These are phyloP conservation scores for Phytophthora pistaciae DNA, from an alignment of 352 stramenopile species.

Conservation along the genomic window DNA sequence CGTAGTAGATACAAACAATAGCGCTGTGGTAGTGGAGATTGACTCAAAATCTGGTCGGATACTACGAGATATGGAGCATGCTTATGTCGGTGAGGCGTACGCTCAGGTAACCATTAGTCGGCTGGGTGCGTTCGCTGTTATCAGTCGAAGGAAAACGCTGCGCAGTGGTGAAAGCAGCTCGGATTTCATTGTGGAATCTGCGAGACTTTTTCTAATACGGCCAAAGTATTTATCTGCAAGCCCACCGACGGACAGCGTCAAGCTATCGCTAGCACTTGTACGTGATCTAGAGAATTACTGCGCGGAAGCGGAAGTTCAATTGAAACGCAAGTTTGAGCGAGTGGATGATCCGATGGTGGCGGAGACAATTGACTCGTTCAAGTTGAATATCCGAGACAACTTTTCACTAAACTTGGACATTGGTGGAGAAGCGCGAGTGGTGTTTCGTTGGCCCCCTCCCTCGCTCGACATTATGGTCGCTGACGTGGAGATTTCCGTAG, in stretches of 20 bases:
- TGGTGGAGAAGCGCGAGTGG: constrained; percentile 4
- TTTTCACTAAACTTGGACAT: constrained; percentile 27
- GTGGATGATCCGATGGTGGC: background rate
- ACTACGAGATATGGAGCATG: constrained; percentile 25
- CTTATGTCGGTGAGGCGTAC: constrained; percentile 8
- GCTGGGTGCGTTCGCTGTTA: constrained; percentile 28
- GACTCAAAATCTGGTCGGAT: constrained; percentile 32
- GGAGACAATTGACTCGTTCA: constrained; percentile 21
- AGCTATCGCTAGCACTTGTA: constrained; percentile 4
- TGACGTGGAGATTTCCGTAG: constrained; percentile 12
- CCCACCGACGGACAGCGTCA: background rate
- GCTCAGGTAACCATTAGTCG: constrained; percentile 24
- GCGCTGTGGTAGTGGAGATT: constrained; percentile 35
- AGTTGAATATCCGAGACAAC: constrained; percentile 22
- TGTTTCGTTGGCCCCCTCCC: constrained; percentile 29
- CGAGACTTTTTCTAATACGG: constrained; percentile 17
- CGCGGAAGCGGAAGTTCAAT: constrained; percentile 12
- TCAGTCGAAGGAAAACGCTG: constrained; percentile 13
- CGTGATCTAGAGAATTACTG: background rate
- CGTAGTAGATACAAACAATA: constrained; percentile 6
- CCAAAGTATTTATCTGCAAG: constrained; percentile 16
- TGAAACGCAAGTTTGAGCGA: background rate
- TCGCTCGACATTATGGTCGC: constrained; percentile 7
- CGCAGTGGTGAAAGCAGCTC: constrained; percentile 8
- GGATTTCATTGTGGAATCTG: constrained; percentile 12